Base-by-base conservation (phyloP, 2,329 filamentous ascomycete genomes). In the Aspergillus terreus region DNA sequence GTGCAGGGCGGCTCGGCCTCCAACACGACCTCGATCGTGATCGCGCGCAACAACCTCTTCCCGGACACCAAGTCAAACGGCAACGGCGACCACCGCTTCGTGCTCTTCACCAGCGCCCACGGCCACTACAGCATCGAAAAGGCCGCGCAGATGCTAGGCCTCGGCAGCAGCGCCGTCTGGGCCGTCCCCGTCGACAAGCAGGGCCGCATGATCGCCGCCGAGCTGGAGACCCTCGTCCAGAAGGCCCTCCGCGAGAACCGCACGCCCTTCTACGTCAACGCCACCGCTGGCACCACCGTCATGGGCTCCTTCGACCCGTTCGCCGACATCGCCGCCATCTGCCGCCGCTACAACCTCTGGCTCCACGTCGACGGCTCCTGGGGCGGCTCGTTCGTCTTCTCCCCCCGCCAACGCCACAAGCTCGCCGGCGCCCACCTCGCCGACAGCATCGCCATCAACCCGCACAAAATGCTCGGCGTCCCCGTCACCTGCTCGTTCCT, bases 121-220 rank as follows among this genome's bases (percentile, higher is more conserved):
- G 92, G 92, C 0, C 94, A 97, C 77, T 99, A 97, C 76, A 92
- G 86, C 4, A 83, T 97, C 23, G 90, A 96, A 64, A 97, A 97
- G 74, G 92, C 91, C 2, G 92, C 92, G n/a, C 87, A 92, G 66
- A 87, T 92, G 65, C 87, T 87, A 62, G 94, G 94, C 0, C 81
- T 99, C 35, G 94, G 94, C 9, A 85, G 83, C 25, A 76, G 78
- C 17, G 83, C 83, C 56, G 91, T 96, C 23, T 83, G 87, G 70
- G 66, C 79, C 23, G 87, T 97, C 0, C 81, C 88, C 4, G 83
- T 96, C 19, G 90, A 96, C 67, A 68, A 71, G 0, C 63, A 75
- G 10, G 92, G 92, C 1, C 78, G 82, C 46, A 95, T 97, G 85
- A 77, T 82, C 23, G 78, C 87, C 0, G 65, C 74, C 0, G 82